These are phyloP conservation scores for Hypsizygus marmoreus DNA, from an alignment of 768 basidiomycete species.

Conservation along the genomic window DNA sequence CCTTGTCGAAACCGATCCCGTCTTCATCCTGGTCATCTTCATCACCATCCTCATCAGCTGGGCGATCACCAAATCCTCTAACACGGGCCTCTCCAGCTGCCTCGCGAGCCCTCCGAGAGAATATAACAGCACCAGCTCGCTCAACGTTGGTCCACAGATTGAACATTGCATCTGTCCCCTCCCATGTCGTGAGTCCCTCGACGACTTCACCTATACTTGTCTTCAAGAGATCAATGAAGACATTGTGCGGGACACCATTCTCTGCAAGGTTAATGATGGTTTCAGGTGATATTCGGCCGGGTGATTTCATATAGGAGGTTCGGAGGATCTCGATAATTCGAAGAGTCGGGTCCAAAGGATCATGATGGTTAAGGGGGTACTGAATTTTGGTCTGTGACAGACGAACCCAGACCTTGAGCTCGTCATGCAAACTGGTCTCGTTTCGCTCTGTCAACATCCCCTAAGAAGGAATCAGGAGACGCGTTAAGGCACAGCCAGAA, in stretches of 20 bases:
- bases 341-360: conserved; percentile 40
- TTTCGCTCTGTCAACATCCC: conserved; percentile 30
- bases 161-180: conserved; percentile 40
- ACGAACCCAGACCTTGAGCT: conserved; percentile 30
- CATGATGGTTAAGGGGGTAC: conserved; percentile 29
- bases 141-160: conserved; percentile 43
- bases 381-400: conserved; percentile 50
- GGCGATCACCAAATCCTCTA: conserved; percentile 41
- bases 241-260: conserved; percentile 52
- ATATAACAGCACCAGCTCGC: conserved; percentile 36
- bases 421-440: conserved; percentile 20
- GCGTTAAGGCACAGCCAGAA: not conserved
- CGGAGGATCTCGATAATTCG: conserved; percentile 55
- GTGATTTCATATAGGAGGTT: conserved; percentile 46
- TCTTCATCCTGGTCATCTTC: conserved; percentile 41
- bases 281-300: conserved; percentile 53
- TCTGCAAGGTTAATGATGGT: conserved; percentile 65
- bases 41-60: conserved; percentile 41
- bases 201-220: conserved; percentile 35
- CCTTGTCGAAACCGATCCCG: conserved; percentile 24
- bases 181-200: conserved; percentile 45
- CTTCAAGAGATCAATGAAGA: conserved; percentile 43
- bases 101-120: conserved; percentile 34
- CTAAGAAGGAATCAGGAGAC: conserved; percentile 21
- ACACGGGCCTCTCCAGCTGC: conserved; percentile 42